phyloP scores from a whole-genome alignment of 805 yeast species.

The Candida schatavii region DNA sequence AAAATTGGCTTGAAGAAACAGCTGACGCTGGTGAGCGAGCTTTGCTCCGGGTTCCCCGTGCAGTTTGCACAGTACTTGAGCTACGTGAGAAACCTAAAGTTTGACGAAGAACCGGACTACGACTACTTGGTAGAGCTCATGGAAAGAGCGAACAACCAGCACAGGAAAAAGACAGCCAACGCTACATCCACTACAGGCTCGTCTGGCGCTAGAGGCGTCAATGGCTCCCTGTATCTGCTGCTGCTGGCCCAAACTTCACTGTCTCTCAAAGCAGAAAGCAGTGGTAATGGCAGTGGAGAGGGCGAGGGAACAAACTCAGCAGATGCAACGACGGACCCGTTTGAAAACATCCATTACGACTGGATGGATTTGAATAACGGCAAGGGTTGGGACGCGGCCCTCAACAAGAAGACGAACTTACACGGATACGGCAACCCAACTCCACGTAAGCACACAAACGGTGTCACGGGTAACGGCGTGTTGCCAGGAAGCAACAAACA shows the following conservation, averaged over 20 bases:
- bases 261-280: neutral
- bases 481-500: neutral
- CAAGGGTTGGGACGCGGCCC: conserved; percentile 89
- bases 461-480: conserved; percentile 18
- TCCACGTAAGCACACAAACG: conserved; percentile 44
- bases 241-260: neutral
- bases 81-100: conserved; percentile 81
- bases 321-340: neutral
- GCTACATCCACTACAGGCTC: too few relatives aligned
- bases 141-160: conserved; percentile 54
- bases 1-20: conserved; percentile 96
- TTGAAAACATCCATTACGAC: conserved; percentile 78
- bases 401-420: conserved; percentile 87
- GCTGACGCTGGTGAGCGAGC: conserved; percentile 78
- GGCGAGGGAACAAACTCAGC: neutral
- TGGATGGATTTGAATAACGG: conserved; percentile 98
- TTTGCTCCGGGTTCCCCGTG: conserved; percentile 85
- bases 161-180: neutral
- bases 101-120: conserved; percentile 94
- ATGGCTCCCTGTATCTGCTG: neutral
- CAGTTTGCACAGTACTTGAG: conserved; percentile 92
- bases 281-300: neutral
- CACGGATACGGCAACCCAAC: conserved; percentile 97
- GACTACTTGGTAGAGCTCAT: conserved; percentile 77
- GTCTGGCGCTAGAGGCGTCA: neutral